These are phyloP conservation scores for Geoglossum glabrum DNA, from an alignment of 495 filamentous ascomycete genomes.

Conservation along the genomic window DNA sequence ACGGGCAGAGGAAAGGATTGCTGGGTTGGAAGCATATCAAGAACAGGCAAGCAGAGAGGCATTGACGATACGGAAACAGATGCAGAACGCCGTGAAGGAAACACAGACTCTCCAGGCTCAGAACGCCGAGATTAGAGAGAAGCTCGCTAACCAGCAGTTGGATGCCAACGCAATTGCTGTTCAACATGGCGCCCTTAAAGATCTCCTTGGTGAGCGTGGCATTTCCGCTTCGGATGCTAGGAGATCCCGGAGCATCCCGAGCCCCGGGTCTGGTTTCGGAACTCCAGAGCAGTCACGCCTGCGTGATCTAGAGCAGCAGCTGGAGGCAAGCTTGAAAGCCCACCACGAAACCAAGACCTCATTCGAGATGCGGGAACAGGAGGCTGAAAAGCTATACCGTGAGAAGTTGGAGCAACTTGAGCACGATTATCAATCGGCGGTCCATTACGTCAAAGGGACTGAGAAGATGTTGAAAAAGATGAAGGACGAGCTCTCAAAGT, in stretches of 20 bases:
- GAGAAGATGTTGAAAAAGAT: constrained; percentile 98
- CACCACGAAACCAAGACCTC: constrained; percentile 65
- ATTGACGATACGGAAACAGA: constrained; percentile 67
- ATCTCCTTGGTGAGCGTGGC: constrained; percentile 74
- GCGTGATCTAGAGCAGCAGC: constrained; percentile 75
- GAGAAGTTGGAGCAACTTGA: constrained; percentile 86
- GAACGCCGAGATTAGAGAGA: constrained; percentile 57
- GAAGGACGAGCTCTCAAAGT: constrained; percentile 83
- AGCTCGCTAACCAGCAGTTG: constrained; percentile 62
- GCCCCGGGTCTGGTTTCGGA: constrained; percentile 49
- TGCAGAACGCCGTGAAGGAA: constrained; percentile 67
- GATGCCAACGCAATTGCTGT: constrained; percentile 76
- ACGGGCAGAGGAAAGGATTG: constrained; percentile 85
- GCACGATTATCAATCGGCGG: constrained; percentile 94
- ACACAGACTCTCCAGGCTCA: constrained; percentile 52
- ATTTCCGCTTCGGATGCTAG: constrained; percentile 37
- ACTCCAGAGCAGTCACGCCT: constrained; percentile 68
- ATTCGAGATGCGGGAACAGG: constrained; percentile 60
- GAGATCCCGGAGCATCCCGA: constrained; percentile 32
- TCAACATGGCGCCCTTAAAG: constrained; percentile 82
- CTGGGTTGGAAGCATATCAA: constrained; percentile 87
- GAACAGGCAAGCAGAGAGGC: constrained; percentile 89
- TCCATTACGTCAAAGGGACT: constrained; percentile 97
- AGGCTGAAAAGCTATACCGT: constrained; percentile 65
- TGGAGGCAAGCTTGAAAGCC: constrained; percentile 52